Evolutionary conservation across 257 asterid genomes (phyloP).

Genomic region (Solanum lycopersicoides): DNA sequence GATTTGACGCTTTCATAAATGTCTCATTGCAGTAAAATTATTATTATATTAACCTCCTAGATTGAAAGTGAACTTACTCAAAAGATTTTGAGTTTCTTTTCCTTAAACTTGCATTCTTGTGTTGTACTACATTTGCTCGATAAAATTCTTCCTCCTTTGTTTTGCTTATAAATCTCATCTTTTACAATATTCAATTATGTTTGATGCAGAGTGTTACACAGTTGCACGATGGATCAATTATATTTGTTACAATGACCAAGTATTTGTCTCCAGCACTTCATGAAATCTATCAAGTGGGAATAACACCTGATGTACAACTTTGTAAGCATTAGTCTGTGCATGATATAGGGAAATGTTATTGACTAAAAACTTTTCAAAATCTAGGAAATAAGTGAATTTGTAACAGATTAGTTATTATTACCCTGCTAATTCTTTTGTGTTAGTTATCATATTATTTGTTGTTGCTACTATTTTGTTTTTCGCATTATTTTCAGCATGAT

Average conservation of each 20-base stretch:
- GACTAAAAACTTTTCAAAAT: neutral
- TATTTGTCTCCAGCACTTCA: slow-evolving; percentile 86
- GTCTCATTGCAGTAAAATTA: too few relatives aligned
- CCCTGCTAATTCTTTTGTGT: too few relatives aligned
- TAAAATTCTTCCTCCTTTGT: neutral
- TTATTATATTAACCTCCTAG: too few relatives aligned
- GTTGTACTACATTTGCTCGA: neutral
- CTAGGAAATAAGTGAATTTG: neutral
- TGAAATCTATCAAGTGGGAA: slow-evolving; percentile 87
- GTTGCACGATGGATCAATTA: slow-evolving; percentile 83
- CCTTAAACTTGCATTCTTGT: neutral
- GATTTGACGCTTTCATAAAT: too few relatives aligned
- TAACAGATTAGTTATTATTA: too few relatives aligned
- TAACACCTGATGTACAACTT: slow-evolving; percentile 49
- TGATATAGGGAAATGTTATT: neutral
- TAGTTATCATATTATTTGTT: too few relatives aligned
- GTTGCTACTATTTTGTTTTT: too few relatives aligned
- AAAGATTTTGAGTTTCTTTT: too few relatives aligned
- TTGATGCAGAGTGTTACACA: slow-evolving; percentile 79
- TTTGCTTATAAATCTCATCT: neutral
- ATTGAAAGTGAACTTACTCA: too few relatives aligned
- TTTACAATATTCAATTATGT: neutral
- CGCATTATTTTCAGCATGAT: too few relatives aligned
- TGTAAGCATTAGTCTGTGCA: neutral
- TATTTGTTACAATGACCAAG: slow-evolving; percentile 82